Conservation (phyloP, 495 filamentous ascomycete genomes). For the Aspergillus nanangensis region DNA sequence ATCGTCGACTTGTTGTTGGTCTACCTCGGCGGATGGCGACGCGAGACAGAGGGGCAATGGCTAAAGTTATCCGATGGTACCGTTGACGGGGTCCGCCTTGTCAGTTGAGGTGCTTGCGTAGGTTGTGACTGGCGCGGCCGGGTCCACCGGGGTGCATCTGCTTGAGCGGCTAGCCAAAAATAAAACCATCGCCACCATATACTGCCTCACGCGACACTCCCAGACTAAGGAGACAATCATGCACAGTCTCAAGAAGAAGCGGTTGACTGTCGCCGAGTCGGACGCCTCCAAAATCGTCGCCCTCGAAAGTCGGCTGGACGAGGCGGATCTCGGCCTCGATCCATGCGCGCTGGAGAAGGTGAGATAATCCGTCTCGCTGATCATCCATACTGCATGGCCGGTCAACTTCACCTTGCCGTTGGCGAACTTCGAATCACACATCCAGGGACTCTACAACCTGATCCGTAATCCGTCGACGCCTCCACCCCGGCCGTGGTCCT, state of each 20-base stretch:
- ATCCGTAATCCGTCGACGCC: constrained; percentile 39
- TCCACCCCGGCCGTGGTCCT: constrained; percentile 41
- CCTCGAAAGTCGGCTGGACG: constrained; percentile 33
- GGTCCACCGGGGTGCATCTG: constrained; percentile 55
- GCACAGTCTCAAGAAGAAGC: constrained; percentile 28
- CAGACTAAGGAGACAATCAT: constrained; percentile 21
- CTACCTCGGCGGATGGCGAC: neutral
- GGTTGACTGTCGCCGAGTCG: constrained; percentile 20
- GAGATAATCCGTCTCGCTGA: constrained; percentile 36
- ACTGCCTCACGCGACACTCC: constrained; percentile 48
- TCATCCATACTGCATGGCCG: constrained; percentile 57
- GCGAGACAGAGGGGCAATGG: neutral
- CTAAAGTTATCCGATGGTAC: neutral
- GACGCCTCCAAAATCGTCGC: constrained; percentile 32
- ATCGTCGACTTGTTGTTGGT: neutral
- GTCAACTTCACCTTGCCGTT: constrained; percentile 51
- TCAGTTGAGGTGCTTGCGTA: too few relatives aligned
- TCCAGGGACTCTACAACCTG: constrained; percentile 48
- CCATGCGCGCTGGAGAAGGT: constrained; percentile 27
- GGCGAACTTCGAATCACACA: constrained; percentile 36
- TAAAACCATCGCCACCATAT: constrained; percentile 38
- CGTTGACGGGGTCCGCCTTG: neutral
- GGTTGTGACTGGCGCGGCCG: constrained; percentile 60
- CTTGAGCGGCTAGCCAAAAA: constrained; percentile 41
- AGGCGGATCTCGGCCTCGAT: constrained; percentile 41